phyloP scores from a whole-genome alignment of 345 rosid species.

The Moringa oleifera region DNA sequence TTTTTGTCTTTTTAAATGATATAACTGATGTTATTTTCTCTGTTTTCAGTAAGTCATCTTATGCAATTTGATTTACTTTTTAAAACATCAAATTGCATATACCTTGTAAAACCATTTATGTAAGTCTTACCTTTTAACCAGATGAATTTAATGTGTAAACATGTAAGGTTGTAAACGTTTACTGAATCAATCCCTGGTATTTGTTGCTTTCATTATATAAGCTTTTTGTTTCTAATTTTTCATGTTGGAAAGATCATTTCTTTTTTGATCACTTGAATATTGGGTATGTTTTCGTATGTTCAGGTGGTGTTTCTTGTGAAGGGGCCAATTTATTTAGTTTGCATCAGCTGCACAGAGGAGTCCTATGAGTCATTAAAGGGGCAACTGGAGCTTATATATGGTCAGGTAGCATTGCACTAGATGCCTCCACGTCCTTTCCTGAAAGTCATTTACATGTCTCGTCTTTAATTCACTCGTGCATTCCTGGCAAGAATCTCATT shows the following conservation, averaged over 20 bases:
- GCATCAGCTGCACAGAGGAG: slow-evolving; percentile 98
- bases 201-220: not conserved
- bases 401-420: slow-evolving; percentile 60
- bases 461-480: not conserved
- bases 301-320: slow-evolving; percentile 97
- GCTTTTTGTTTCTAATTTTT: too few relatives aligned
- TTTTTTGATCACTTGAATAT: too few relatives aligned
- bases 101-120: too few relatives aligned
- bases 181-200: not conserved
- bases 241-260: too few relatives aligned
- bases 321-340: slow-evolving; percentile 95
- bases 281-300: not conserved
- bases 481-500: not conserved
- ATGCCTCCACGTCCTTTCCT: slow-evolving; percentile 6
- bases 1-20: too few relatives aligned
- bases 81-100: too few relatives aligned
- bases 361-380: slow-evolving; percentile 81
- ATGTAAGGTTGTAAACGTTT: not conserved
- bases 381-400: slow-evolving; percentile 91
- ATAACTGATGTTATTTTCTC: too few relatives aligned
- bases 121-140: slow-evolving; percentile 4
- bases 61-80: too few relatives aligned
- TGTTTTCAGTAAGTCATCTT: too few relatives aligned
- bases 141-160: not conserved
- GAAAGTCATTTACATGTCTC: not conserved